These are phyloP conservation scores for Plantago ovata DNA, from an alignment of 257 asterid genomes.

Conservation along the genomic window DNA sequence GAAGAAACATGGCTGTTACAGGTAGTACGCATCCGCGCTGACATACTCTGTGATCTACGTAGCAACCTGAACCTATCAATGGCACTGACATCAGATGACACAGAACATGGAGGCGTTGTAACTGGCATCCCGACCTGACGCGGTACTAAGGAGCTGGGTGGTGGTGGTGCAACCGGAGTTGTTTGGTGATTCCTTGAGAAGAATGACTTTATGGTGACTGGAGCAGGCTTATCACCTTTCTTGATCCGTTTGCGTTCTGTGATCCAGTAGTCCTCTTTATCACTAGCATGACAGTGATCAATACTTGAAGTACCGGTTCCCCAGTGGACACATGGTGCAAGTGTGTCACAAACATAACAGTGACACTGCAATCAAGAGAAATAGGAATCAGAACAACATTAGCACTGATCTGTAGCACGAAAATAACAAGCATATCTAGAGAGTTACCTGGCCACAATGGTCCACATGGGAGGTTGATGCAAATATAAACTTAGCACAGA, in stretches of 20 bases:
- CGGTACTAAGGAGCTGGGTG: slow-evolving; percentile 20
- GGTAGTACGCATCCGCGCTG: background rate
- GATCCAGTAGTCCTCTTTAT: slow-evolving; percentile 66
- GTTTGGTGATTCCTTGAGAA: slow-evolving; percentile 14
- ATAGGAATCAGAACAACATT: slow-evolving; percentile 21
- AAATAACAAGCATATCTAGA: slow-evolving; percentile 10
- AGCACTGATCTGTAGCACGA: slow-evolving; percentile 3
- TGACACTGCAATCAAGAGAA: slow-evolving; percentile 70
- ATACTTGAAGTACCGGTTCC: slow-evolving; percentile 37
- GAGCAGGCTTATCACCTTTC: slow-evolving; percentile 30
- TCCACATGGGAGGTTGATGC: slow-evolving; percentile 57
- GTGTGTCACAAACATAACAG: slow-evolving; percentile 83
- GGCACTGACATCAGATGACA: slow-evolving; percentile 25
- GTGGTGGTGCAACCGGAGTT: slow-evolving; percentile 23
- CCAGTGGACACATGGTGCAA: slow-evolving; percentile 89
- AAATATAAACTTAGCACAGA: slow-evolving; percentile 63
- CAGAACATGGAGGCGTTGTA: slow-evolving; percentile 29
- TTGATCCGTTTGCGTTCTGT: slow-evolving; percentile 46
- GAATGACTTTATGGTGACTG: slow-evolving; percentile 16
- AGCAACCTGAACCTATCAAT: background rate
- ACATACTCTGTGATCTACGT: no score
- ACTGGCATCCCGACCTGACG: slow-evolving; percentile 23
- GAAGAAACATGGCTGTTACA: background rate
- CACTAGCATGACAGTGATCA: slow-evolving; percentile 92
- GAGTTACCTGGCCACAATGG: slow-evolving; percentile 65